Conservation (phyloP, 2,329 filamentous ascomycete species). For the Fusarium praegraminearum region DNA sequence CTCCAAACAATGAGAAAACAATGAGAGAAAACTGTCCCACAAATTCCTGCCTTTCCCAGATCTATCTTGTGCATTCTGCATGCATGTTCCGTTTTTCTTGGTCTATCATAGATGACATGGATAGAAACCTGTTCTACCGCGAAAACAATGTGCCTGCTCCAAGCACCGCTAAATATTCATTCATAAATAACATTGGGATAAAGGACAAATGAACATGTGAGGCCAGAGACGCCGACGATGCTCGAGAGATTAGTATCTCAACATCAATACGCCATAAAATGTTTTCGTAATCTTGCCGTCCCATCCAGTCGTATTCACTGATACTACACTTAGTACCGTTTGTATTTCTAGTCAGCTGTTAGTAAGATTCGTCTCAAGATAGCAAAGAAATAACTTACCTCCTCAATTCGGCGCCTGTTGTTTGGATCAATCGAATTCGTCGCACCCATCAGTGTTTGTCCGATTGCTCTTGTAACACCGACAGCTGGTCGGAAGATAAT, state of each 20-base stretch:
- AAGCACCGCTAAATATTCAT: conserved; percentile 33
- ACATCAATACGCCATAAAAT: conserved; percentile 28
- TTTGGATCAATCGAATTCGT: conserved; percentile 90
- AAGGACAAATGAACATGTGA: conserved; percentile 15
- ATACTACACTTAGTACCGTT: conserved; percentile 54
- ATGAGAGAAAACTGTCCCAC: conserved; percentile 3
- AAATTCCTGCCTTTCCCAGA: conserved; percentile 17
- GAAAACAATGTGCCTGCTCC: conserved; percentile 29
- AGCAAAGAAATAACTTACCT: conserved; percentile 72
- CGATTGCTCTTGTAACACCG: conserved; percentile 88
- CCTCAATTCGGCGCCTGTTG: conserved; percentile 84
- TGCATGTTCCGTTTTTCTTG: conserved; percentile 35
- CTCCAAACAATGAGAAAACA: conserved; percentile 29
- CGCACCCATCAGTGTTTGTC: conserved; percentile 89
- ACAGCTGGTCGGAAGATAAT: conserved; percentile 92
- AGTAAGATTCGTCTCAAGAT: conserved; percentile 6
- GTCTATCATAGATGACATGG: conserved; percentile 40
- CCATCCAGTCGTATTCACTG: not conserved
- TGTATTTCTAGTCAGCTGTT: conserved; percentile 60
- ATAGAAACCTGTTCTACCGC: conserved; percentile 29
- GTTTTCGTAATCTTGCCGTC: conserved; percentile 20
- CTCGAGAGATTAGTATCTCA: conserved; percentile 20
- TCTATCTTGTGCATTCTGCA: conserved; percentile 42
- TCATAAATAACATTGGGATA: conserved; percentile 12
- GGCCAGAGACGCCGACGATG: conserved; percentile 11